Conservation (phyloP, 306 rosid species). For the Malus sieversii region DNA sequence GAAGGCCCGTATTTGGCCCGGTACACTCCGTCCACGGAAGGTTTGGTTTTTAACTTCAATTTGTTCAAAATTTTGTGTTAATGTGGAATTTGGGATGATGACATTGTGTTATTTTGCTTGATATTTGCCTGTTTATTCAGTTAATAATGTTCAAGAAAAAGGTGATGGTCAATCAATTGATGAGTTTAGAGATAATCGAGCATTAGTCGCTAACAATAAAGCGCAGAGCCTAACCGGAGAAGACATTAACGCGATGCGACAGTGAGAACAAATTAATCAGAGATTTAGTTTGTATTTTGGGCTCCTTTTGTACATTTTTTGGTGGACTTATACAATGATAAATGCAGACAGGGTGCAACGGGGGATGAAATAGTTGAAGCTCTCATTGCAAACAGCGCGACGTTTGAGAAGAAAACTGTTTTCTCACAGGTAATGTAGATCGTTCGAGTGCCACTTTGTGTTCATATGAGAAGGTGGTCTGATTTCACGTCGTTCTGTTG, state of each 20-base stretch:
- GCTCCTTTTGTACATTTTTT: too few species aligned
- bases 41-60: conserved; percentile 10
- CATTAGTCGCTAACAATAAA: conserved; percentile 63
- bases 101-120: neutral
- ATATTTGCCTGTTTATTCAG: conserved; percentile 11
- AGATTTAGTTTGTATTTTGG: neutral
- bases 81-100: neutral
- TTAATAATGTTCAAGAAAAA: conserved; percentile 27
- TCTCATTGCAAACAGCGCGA: conserved; percentile 79
- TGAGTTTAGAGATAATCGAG: conserved; percentile 65
- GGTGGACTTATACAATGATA: too few species aligned
- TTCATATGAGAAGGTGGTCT: conserved; percentile 7
- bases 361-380: conserved; percentile 93
- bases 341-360: conserved; percentile 63
- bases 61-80: neutral
- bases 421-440: conserved; percentile 74
- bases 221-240: conserved; percentile 88
- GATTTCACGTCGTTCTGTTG: neutral
- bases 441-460: neutral
- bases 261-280: conserved; percentile 28
- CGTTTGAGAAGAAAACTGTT: conserved; percentile 80
- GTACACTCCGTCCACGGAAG: conserved; percentile 39
- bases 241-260: conserved; percentile 70
- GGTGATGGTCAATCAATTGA: conserved; percentile 31
- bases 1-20: conserved; percentile 45